These are phyloP conservation scores for Phytophthora ramorum DNA, from an alignment of 352 stramenopile species.

Conservation along the genomic window DNA sequence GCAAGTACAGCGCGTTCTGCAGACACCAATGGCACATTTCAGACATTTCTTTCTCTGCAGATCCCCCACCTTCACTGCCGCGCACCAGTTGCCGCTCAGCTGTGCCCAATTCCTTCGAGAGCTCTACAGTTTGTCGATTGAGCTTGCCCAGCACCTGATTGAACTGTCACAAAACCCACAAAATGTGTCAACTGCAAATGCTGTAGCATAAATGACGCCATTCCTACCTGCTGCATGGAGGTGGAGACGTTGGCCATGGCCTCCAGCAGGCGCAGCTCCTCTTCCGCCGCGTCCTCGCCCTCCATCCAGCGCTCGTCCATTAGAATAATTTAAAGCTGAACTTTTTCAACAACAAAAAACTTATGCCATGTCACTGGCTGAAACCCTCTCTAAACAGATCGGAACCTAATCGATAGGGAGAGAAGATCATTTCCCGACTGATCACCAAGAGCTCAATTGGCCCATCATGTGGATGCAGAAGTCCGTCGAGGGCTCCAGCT, in stretches of 20 bases:
- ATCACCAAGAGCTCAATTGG: neutral
- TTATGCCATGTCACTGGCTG: too few species aligned
- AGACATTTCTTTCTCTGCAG: neutral
- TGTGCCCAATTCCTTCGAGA: conserved; percentile 55
- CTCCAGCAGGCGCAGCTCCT: conserved; percentile 58
- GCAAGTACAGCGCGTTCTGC: conserved; percentile 62
- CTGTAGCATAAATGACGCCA: neutral
- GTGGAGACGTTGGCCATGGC: conserved; percentile 46
- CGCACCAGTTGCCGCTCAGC: conserved; percentile 58
- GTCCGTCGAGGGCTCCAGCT: conserved; percentile 51
- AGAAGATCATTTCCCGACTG: conserved; percentile 15
- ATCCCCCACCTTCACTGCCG: neutral
- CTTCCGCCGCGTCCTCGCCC: conserved; percentile 46
- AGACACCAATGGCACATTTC: neutral
- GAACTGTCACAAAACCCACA: conserved; percentile 34
- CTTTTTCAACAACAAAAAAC: neutral
- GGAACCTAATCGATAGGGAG: conserved; percentile 24
- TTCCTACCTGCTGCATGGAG: conserved; percentile 48
- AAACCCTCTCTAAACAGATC: neutral
- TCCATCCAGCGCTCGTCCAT: conserved; percentile 41
- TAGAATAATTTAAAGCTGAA: conserved; percentile 3
- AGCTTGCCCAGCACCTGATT: conserved; percentile 59
- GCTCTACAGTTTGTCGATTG: conserved; percentile 52
- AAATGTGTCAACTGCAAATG: conserved; percentile 5
- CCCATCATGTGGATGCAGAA: conserved; percentile 68